Percentiles rank a stretch among this genome's conserved stretches.
Evolutionary conservation across 768 basidiomycete genomes (phyloP).

Genomic region (Mycena polygramma): DNA sequence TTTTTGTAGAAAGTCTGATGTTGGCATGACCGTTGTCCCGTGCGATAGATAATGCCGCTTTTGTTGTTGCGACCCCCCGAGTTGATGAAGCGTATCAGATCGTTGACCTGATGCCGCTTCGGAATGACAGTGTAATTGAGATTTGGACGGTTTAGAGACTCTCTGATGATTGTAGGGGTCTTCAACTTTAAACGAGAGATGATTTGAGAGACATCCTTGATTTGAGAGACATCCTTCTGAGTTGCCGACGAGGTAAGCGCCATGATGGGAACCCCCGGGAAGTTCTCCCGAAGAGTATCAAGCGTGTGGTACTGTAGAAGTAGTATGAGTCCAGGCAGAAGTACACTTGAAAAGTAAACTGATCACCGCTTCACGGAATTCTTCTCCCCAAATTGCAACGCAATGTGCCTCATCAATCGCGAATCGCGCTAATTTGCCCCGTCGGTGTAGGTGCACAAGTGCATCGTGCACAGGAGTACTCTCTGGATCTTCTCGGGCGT

Average conservation of each 20-base stretch:
- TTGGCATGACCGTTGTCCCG: background rate
- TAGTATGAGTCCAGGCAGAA: background rate
- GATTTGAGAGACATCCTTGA: conserved; percentile 73
- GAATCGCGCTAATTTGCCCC: background rate
- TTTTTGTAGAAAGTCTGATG: too few relatives aligned
- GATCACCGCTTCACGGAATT: conserved; percentile 6
- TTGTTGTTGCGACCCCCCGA: background rate
- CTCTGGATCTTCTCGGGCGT: conserved; percentile 14
- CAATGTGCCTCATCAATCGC: conserved; percentile 30
- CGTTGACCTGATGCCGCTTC: conserved; percentile 50
- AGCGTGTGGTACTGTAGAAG: conserved; percentile 60
- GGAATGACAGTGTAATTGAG: conserved; percentile 69
- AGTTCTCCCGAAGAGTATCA: conserved; percentile 64
- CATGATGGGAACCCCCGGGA: conserved; percentile 76
- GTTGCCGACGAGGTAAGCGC: conserved; percentile 84
- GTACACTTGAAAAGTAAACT: background rate
- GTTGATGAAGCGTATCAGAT: conserved; percentile 9
- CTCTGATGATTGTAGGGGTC: conserved; percentile 60
- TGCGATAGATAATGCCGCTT: conserved; percentile 26
- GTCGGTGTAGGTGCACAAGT: background rate
- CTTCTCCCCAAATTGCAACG: background rate
- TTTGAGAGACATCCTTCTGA: conserved; percentile 67
- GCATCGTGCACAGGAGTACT: background rate
- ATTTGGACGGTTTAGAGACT: conserved; percentile 81
- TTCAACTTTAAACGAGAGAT: conserved; percentile 63